A percentile compares a stretch with the other conserved stretches of the same genome.
phyloP scores from a whole-genome alignment of 164 flowering plant species.

The Amborella trichopoda region DNA sequence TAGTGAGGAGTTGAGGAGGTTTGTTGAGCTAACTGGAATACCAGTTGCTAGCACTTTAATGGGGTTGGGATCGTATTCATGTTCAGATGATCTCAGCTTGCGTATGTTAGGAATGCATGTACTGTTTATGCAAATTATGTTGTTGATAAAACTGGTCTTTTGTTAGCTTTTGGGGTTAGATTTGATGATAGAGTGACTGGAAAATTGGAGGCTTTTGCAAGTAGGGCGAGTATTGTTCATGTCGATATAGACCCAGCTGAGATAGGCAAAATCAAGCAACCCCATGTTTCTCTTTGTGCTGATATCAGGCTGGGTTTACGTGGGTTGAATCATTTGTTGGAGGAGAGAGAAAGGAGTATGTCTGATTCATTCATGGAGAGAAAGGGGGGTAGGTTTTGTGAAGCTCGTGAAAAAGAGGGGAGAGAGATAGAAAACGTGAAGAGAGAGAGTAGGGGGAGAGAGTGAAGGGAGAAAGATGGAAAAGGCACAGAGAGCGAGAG shows the following conservation, averaged over 20 bases:
- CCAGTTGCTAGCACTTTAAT: conserved; percentile 65
- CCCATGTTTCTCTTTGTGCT: conserved; percentile 52
- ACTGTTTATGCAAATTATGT: conserved; percentile 67
- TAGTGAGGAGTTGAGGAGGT: conserved; percentile 35
- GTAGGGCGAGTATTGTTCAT: conserved; percentile 62
- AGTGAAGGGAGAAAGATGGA: too few relatives aligned
- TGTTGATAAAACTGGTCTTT: conserved; percentile 39
- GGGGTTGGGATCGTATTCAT: conserved; percentile 53
- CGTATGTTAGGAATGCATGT: conserved; percentile 71
- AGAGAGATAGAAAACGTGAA: too few relatives aligned
- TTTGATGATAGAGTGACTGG: conserved; percentile 73
- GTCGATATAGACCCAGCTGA: conserved; percentile 65
- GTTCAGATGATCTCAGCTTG: conserved; percentile 30
- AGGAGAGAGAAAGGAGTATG: conserved; percentile 6
- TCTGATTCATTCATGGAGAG: too few relatives aligned
- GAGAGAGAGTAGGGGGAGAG: too few relatives aligned
- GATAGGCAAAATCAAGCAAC: conserved; percentile 69
- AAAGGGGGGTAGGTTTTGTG: too few relatives aligned
- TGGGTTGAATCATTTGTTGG: conserved; percentile 34
- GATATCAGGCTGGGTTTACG: conserved; percentile 42
- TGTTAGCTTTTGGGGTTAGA: conserved; percentile 65
- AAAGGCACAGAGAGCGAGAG: too few relatives aligned
- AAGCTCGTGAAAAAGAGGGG: too few relatives aligned
- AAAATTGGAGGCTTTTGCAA: conserved; percentile 62
- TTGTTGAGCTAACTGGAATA: conserved; percentile 53